Evolutionary conservation across 2,329 filamentous ascomycete genomes (phyloP).

Genomic region (Fusarium veterinarium): DNA sequence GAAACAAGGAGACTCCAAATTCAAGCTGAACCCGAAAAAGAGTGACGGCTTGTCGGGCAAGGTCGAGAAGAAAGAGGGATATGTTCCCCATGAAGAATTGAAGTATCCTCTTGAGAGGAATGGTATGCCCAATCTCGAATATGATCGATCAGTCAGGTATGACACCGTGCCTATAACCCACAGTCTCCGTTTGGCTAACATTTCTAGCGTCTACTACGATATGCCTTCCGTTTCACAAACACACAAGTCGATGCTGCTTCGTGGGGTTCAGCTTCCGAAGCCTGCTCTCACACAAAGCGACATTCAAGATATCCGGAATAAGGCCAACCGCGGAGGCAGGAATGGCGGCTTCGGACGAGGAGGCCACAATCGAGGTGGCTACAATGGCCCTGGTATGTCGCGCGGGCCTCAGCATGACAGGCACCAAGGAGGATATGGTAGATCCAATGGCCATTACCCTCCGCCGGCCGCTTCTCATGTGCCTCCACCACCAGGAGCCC

Average conservation of each 20-base stretch:
- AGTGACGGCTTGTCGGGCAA: conserved; percentile 84
- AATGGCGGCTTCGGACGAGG: conserved; percentile 45
- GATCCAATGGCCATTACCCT: conserved; percentile 28
- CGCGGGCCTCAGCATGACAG: conserved; percentile 36
- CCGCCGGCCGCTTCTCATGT: conserved; percentile 25
- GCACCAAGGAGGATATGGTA: conserved; percentile 37
- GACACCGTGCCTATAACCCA: conserved; percentile 46
- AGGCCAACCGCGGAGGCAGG: conserved; percentile 64
- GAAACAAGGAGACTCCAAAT: conserved; percentile 74
- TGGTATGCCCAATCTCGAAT: conserved; percentile 80
- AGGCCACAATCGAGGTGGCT: conserved; percentile 41
- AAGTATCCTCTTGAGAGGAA: conserved; percentile 79
- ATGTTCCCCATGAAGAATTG: conserved; percentile 86
- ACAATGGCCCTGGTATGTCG: conserved; percentile 45
- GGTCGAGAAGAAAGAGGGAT: conserved; percentile 83
- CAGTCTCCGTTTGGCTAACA: conserved; percentile 45
- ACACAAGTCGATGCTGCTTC: conserved; percentile 95
- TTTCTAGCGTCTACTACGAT: conserved; percentile 80
- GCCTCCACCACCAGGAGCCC: conserved; percentile 49
- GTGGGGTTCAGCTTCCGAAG: conserved; percentile 79
- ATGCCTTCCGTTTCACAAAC: conserved; percentile 77
- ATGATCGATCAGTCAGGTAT: conserved; percentile 87
- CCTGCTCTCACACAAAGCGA: conserved; percentile 81
- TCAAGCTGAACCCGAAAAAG: conserved; percentile 78
- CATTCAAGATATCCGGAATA: conserved; percentile 76